Base-by-base conservation (phyloP, 805 yeast genomes). In the Candida sithepensis region DNA sequence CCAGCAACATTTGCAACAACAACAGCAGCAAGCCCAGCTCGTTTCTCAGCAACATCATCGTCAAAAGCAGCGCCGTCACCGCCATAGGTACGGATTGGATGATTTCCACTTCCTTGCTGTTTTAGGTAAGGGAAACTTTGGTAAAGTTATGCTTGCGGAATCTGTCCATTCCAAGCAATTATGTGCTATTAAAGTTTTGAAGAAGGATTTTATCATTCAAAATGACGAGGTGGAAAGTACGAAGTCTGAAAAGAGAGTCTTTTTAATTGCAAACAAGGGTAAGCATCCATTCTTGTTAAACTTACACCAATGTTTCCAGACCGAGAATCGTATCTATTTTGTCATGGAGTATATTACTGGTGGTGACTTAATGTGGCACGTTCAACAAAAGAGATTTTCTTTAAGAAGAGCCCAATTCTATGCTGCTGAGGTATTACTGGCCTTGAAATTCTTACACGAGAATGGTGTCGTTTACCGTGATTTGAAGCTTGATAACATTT, bases 351-450 rank as follows among this genome's bases (percentile, higher is more conserved):
- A 90, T 63, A 85, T 94, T 44, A 84, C 95, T 19, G 99, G 99
- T 49, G 99, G 99, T 66, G 99, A 94, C 71, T 77, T 94, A 61
- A 94, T 94, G 99, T 91, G 97, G 96, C 99, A 94, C 66, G 95
- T 94, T 59, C 99, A 94, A 68, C 88, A 89, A 61, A 86, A 87
- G 50, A 78, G 92, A 59, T 86, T 94, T 61, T 83, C 96, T 2
- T 85, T 91, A 16, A 81, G 86, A 55, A 78, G 97, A 57, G 99
- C 99, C 9, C 95, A 94, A 68, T 94, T 91, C 64, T 94, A 94
- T 66, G 98, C 99, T 2, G 96, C 97, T 36, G 99, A 94, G 66
- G 97, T 94, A 2, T 73, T 92, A 53, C 70, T 94, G 46, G 98
- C 96, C 0, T 74, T 94, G 64, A 87, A 92, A 64, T 88, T 88